A percentile compares a stretch with the other conserved stretches of the same genome.
Evolutionary conservation across 345 rosid species (phyloP).

Genomic region (Erucastrum elatum): DNA sequence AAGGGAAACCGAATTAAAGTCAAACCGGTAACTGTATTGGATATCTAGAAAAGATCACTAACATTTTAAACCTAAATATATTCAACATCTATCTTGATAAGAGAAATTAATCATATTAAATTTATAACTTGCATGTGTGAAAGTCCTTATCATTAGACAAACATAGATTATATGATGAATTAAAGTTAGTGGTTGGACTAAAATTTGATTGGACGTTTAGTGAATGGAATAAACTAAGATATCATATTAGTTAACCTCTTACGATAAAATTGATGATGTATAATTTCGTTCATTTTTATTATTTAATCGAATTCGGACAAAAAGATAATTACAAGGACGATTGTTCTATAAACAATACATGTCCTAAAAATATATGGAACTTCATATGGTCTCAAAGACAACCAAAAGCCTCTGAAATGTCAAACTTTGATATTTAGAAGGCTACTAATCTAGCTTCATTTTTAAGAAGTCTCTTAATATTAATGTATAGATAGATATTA

Average conservation of each 20-base stretch:
- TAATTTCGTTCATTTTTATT: background rate
- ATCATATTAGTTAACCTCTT: constrained; percentile 31
- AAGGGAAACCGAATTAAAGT: background rate
- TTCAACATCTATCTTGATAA: constrained; percentile 5
- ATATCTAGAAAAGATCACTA: constrained; percentile 9
- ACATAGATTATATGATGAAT: constrained; percentile 35
- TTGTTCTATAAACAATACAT: constrained; percentile 10
- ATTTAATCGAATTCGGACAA: background rate
- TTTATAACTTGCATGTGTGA: background rate
- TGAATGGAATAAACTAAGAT: constrained; percentile 31
- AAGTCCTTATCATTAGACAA: constrained; percentile 21
- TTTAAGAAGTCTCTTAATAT: background rate
- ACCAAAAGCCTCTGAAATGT: constrained; percentile 32
- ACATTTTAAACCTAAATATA: background rate
- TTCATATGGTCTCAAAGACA: constrained; percentile 17
- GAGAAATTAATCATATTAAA: constrained; percentile 21
- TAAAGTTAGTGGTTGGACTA: constrained; percentile 26
- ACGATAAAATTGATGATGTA: constrained; percentile 38
- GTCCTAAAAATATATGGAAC: background rate
- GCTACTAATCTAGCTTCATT: constrained; percentile 19
- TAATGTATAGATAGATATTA: background rate
- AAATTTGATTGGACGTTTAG: constrained; percentile 27
- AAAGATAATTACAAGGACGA: constrained; percentile 15
- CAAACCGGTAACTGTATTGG: background rate
- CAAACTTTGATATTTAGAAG: constrained; percentile 24